Percentiles rank a stretch among this genome's conserved stretches.
phyloP scores from a whole-genome alignment of 2,329 filamentous ascomycete genomes.

The Penicillium sp. region DNA sequence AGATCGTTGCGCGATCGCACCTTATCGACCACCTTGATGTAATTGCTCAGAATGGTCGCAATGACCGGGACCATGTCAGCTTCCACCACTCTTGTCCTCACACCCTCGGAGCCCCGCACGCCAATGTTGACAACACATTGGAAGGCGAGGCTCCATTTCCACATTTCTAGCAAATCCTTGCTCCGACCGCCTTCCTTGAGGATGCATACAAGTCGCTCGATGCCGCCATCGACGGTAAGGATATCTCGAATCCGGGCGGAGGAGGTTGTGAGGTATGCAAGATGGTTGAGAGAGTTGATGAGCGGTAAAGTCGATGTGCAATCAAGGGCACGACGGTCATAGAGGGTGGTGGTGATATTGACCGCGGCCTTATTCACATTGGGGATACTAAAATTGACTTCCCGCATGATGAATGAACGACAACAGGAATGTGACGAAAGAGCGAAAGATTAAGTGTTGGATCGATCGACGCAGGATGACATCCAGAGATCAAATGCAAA shows the following conservation, averaged over 20 bases:
- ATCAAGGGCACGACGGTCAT: conserved; percentile 92
- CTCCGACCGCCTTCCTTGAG: conserved; percentile 94
- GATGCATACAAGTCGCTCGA: conserved; percentile 92
- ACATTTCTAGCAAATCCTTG: conserved; percentile 99
- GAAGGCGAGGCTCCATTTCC: conserved; percentile 99
- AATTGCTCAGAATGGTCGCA: conserved; percentile 94
- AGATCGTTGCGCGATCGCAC: conserved; percentile 76
- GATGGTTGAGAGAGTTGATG: conserved; percentile 97
- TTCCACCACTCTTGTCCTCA: conserved; percentile 90
- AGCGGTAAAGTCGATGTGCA: conserved; percentile 95
- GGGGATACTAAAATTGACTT: conserved; percentile 98
- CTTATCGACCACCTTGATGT: conserved; percentile 91
- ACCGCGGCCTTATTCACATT: conserved; percentile 99
- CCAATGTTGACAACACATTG: conserved; percentile 99
- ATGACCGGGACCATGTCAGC: conserved; percentile 99
- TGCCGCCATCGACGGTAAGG: conserved; percentile 93
- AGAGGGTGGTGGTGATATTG: conserved; percentile 95
- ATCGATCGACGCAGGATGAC: conserved; percentile 1
- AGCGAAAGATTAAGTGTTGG: conserved; percentile 2
- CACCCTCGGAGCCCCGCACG: conserved; percentile 85
- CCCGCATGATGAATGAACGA: conserved; percentile 66
- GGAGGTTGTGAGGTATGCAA: conserved; percentile 95
- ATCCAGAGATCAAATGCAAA: conserved; percentile 7
- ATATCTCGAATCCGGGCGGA: conserved; percentile 96
- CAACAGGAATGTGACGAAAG: not conserved